Conservation (phyloP, 164 flowering plant genomes). For the Piper longum region DNA sequence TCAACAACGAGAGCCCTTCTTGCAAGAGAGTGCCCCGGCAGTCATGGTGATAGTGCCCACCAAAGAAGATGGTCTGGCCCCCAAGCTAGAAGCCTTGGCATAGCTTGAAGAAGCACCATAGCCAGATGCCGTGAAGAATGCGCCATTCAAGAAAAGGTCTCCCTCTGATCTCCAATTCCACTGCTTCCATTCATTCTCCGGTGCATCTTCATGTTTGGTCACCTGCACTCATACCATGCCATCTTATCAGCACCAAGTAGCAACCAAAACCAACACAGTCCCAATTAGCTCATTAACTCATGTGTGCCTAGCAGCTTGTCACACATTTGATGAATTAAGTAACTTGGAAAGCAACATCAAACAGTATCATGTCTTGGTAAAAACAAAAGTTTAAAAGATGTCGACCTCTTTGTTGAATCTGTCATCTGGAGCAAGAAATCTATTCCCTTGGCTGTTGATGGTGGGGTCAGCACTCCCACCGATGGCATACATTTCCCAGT, state of each 20-base stretch:
- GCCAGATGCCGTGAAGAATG: slow-evolving; percentile 54
- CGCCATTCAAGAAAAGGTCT: slow-evolving; percentile 60
- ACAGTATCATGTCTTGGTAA: background rate
- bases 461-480: slow-evolving; percentile 80
- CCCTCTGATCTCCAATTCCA: slow-evolving; percentile 86
- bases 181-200: slow-evolving; percentile 35
- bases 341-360: background rate
- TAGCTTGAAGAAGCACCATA: slow-evolving; percentile 49
- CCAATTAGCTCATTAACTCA: too few relatives aligned
- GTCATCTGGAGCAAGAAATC: slow-evolving; percentile 56
- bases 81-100: slow-evolving; percentile 57
- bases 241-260: background rate
- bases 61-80: slow-evolving; percentile 46
- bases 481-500: slow-evolving; percentile 79
- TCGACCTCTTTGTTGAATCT: slow-evolving; percentile 41
- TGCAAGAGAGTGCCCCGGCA: slow-evolving; percentile 51
- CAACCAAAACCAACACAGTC: too few relatives aligned
- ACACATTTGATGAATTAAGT: too few relatives aligned
- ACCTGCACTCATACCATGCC: slow-evolving; percentile 20
- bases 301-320: too few relatives aligned
- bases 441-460: slow-evolving; percentile 71
- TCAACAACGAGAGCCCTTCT: slow-evolving; percentile 44
- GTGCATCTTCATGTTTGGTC: slow-evolving; percentile 51
- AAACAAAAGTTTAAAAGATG: too few relatives aligned
- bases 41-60: slow-evolving; percentile 31